Evolutionary conservation across 1,284 basidiomycete species (phyloP).

Genomic region (Marasmius tenuissimus): DNA sequence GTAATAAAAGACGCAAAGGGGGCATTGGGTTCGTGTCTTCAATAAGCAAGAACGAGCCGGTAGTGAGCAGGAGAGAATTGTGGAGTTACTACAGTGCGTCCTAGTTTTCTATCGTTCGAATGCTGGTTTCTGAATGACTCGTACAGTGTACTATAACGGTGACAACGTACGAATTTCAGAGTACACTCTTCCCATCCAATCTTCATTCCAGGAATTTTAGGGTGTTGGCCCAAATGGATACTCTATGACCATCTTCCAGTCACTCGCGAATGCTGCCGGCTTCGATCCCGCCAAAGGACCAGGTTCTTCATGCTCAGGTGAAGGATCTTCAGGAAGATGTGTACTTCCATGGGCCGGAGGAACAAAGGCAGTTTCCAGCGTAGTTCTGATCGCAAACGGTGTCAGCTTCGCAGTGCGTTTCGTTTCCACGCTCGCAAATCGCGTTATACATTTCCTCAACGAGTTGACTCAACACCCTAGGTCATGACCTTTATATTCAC

Average conservation of each 20-base stretch:
- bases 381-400: constrained; percentile 76
- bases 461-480: constrained; percentile 26
- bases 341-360: constrained; percentile 74
- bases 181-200: constrained; percentile 4
- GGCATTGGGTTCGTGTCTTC: constrained; percentile 33
- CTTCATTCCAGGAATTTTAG: constrained; percentile 26
- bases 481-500: constrained; percentile 81
- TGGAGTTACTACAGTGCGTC: constrained; percentile 72
- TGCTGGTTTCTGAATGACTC: not conserved
- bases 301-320: constrained; percentile 61
- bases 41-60: constrained; percentile 46
- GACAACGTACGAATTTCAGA: constrained; percentile 50
- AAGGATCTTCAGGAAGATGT: constrained; percentile 61
- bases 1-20: not conserved
- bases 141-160: constrained; percentile 70
- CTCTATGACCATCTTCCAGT: constrained; percentile 74
- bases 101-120: not conserved
- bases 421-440: constrained; percentile 1
- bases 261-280: constrained; percentile 65
- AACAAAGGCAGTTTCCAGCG: constrained; percentile 68
- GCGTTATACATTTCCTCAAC: not conserved
- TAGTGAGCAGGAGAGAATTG: constrained; percentile 61
- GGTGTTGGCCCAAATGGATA: constrained; percentile 64
- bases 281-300: constrained; percentile 65
- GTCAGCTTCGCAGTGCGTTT: constrained; percentile 67